Conservation (phyloP, 192 early-diverging fungal species). For the Physocladia obscura region DNA sequence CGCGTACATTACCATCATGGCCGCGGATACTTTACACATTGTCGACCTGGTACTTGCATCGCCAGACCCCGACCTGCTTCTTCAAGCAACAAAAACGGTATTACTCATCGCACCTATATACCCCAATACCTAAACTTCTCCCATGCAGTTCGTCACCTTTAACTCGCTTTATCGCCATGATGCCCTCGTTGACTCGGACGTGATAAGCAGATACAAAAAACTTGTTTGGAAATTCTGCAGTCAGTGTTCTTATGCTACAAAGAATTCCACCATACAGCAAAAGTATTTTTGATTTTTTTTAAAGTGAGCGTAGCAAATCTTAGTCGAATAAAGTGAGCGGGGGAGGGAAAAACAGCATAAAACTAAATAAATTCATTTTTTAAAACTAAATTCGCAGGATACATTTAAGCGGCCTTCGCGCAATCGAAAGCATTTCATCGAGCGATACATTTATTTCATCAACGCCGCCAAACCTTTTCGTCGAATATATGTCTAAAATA, state of each 20-base stretch:
- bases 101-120: background rate
- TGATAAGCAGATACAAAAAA: slow-evolving; percentile 34
- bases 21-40: slow-evolving; percentile 69
- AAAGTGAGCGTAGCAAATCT: too few relatives aligned
- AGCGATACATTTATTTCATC: slow-evolving; percentile 34
- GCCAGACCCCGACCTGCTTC: slow-evolving; percentile 59
- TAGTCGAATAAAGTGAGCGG: too few relatives aligned
- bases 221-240: slow-evolving; percentile 38
- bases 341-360: too few relatives aligned
- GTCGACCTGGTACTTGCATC: slow-evolving; percentile 63
- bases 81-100: slow-evolving; percentile 62
- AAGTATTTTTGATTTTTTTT: slow-evolving; percentile 37
- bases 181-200: slow-evolving; percentile 67
- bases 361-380: background rate
- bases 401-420: slow-evolving; percentile 40
- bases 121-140: background rate
- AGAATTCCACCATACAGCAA: slow-evolving; percentile 26
- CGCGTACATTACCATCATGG: slow-evolving; percentile 79
- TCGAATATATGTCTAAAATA: slow-evolving; percentile 29
- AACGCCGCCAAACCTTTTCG: slow-evolving; percentile 19
- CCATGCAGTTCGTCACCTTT: slow-evolving; percentile 65
- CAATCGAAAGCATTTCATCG: slow-evolving; percentile 36
- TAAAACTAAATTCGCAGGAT: too few relatives aligned
- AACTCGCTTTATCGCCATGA: slow-evolving; percentile 62
- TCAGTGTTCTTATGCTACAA: slow-evolving; percentile 11